Evolutionary conservation across 768 basidiomycete genomes (phyloP).

Genomic region (Sistotremastrum niveocremeum): DNA sequence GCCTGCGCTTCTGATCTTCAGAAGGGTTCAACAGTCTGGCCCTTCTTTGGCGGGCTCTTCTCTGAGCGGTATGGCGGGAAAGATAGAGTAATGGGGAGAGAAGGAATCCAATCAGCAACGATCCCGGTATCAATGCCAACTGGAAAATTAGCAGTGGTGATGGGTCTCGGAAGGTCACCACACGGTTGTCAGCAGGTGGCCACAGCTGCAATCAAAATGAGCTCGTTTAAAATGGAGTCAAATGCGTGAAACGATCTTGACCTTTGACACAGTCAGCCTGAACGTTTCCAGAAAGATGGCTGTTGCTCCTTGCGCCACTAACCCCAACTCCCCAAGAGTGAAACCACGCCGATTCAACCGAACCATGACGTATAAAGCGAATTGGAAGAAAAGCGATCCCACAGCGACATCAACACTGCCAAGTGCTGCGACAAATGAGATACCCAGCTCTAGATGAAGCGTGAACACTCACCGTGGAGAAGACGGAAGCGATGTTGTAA

Average conservation of each 20-base stretch:
- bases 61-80: conserved; percentile 82
- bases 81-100: conserved; percentile 88
- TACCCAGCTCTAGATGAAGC: neutral
- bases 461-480: conserved; percentile 2
- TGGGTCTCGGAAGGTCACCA: conserved; percentile 86
- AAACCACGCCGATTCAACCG: conserved; percentile 89
- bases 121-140: conserved; percentile 82
- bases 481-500: conserved; percentile 52
- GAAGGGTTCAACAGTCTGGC: no score
- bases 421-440: conserved; percentile 39
- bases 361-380: conserved; percentile 78
- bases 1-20: conserved; percentile 27
- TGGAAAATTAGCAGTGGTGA: conserved; percentile 89
- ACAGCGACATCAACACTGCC: conserved; percentile 61
- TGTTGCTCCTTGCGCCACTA: conserved; percentile 83
- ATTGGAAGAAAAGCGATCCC: conserved; percentile 76
- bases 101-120: conserved; percentile 83
- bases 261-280: conserved; percentile 71
- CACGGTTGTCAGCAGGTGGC: conserved; percentile 66
- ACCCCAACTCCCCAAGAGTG: conserved; percentile 84
- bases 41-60: conserved; percentile 38
- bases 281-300: conserved; percentile 76
- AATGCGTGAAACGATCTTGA: conserved; percentile 15
- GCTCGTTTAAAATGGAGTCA: neutral
- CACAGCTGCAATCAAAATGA: conserved; percentile 40